phyloP scores from a whole-genome alignment of 2,329 filamentous ascomycete genomes.

The Chrysosporium keratinophilum region DNA sequence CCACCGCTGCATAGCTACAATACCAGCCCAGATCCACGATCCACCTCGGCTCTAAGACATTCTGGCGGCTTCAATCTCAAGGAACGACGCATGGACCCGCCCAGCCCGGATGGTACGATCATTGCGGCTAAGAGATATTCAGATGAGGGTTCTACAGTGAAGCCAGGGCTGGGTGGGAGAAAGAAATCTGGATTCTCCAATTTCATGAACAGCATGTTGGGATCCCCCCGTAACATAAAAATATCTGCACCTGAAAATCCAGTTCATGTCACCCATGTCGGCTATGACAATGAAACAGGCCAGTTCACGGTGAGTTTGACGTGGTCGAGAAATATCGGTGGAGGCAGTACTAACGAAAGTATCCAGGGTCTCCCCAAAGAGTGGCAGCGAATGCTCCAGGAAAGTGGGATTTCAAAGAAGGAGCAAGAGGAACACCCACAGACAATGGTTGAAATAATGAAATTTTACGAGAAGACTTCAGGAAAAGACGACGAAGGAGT shows the following conservation, averaged over 20 bases:
- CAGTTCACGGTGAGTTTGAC: conserved; percentile 67
- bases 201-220: conserved; percentile 73
- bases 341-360: not conserved
- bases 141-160: conserved; percentile 57
- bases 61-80: conserved; percentile 55
- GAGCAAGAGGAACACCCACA: conserved; percentile 93
- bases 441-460: conserved; percentile 88
- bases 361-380: conserved; percentile 81
- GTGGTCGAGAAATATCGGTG: not conserved
- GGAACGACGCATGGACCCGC: conserved; percentile 44
- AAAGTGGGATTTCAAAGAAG: conserved; percentile 91
- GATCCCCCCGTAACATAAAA: conserved; percentile 77
- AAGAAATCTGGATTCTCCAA: conserved; percentile 85
- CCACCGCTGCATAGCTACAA: conserved; percentile 40
- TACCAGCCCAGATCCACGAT: conserved; percentile 46
- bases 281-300: conserved; percentile 90
- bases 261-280: conserved; percentile 94
- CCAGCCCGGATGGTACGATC: conserved; percentile 40
- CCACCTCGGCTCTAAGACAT: conserved; percentile 51
- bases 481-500: conserved; percentile 71
- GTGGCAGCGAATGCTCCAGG: conserved; percentile 92
- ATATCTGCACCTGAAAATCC: conserved; percentile 98
- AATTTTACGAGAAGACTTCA: conserved; percentile 93
- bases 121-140: conserved; percentile 57
- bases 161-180: conserved; percentile 49